These are phyloP conservation scores for Fibroporia radiculosa DNA, from an alignment of 768 basidiomycete species.

Conservation along the genomic window DNA sequence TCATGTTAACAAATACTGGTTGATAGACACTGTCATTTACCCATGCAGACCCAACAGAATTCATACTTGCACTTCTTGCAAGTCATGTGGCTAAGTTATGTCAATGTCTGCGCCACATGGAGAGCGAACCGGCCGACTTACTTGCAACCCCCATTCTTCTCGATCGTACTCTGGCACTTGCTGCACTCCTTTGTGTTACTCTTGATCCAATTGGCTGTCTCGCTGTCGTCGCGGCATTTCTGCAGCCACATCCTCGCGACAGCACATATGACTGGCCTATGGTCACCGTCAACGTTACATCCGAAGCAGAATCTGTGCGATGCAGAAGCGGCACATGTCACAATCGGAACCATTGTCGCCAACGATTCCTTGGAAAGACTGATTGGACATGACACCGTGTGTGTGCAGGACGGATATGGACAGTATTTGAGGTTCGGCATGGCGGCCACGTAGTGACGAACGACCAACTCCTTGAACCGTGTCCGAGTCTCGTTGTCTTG, in stretches of 20 bases:
- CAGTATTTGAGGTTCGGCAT: slow-evolving; percentile 85
- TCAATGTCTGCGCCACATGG: too few relatives aligned
- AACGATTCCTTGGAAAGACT: slow-evolving; percentile 71
- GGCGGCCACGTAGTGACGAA: slow-evolving; percentile 85
- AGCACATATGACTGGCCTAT: slow-evolving; percentile 84
- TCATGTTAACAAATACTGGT: slow-evolving; percentile 4
- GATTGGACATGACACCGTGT: slow-evolving; percentile 86
- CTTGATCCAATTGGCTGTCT: slow-evolving; percentile 99
- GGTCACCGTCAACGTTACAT: slow-evolving; percentile 81
- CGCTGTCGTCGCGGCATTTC: slow-evolving; percentile 96
- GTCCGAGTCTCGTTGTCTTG: slow-evolving; percentile 46
- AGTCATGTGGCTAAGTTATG: slow-evolving; percentile 88
- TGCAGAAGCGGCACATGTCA: slow-evolving; percentile 67
- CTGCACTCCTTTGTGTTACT: slow-evolving; percentile 98
- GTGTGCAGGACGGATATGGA: slow-evolving; percentile 89
- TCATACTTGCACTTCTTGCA: slow-evolving; percentile 99
- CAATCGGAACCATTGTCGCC: slow-evolving; percentile 78
- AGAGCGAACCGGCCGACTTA: too few relatives aligned
- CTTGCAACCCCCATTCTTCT: slow-evolving; percentile 99
- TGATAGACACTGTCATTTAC: slow-evolving; percentile 25
- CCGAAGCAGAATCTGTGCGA: slow-evolving; percentile 91
- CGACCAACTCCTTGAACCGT: slow-evolving; percentile 82
- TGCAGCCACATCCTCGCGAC: slow-evolving; percentile 91
- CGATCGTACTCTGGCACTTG: slow-evolving; percentile 95
- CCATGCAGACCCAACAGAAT: slow-evolving; percentile 99